Conservation (phyloP, 2,329 filamentous ascomycete genomes). For the Fusarium brachygibbosum region DNA sequence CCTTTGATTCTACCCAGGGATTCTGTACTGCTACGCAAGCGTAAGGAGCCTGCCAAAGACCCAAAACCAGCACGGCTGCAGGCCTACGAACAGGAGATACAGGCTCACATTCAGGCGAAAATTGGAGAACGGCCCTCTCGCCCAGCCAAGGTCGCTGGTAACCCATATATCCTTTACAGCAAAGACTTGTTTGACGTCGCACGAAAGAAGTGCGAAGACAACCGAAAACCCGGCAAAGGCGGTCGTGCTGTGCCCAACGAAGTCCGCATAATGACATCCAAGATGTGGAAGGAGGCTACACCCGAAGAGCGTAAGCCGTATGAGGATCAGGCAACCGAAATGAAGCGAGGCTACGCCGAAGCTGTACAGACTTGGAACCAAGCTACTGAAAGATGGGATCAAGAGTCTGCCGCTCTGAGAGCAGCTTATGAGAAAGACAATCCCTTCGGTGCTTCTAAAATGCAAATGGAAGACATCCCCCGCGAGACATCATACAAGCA, state of each 20-base stretch:
- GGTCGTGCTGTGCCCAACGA: constrained; percentile 78
- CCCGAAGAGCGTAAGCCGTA: constrained; percentile 82
- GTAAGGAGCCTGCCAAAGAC: constrained; percentile 66
- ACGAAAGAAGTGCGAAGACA: constrained; percentile 72
- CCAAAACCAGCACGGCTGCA: constrained; percentile 67
- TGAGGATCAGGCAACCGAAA: constrained; percentile 77
- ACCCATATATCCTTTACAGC: constrained; percentile 91
- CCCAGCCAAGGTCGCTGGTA: constrained; percentile 80
- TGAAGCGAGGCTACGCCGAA: constrained; percentile 74
- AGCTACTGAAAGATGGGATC: constrained; percentile 79
- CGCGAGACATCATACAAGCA: constrained; percentile 50
- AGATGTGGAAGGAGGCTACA: constrained; percentile 87
- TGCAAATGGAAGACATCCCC: constrained; percentile 44
- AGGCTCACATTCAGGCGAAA: constrained; percentile 64
- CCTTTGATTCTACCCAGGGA: constrained; percentile 80
- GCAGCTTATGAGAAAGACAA: constrained; percentile 67
- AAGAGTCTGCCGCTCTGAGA: constrained; percentile 68
- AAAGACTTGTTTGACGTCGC: constrained; percentile 79
- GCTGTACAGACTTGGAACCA: constrained; percentile 71
- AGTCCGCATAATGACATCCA: constrained; percentile 85
- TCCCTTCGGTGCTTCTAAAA: constrained; percentile 52
- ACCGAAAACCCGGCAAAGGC: constrained; percentile 71
- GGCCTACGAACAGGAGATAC: constrained; percentile 68
- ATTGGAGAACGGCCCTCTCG: constrained; percentile 82
- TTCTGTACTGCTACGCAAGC: constrained; percentile 64